These are phyloP conservation scores for Tuctoria greenei DNA, from an alignment of 176 grass and related monocot genomes.

Conservation along the genomic window DNA sequence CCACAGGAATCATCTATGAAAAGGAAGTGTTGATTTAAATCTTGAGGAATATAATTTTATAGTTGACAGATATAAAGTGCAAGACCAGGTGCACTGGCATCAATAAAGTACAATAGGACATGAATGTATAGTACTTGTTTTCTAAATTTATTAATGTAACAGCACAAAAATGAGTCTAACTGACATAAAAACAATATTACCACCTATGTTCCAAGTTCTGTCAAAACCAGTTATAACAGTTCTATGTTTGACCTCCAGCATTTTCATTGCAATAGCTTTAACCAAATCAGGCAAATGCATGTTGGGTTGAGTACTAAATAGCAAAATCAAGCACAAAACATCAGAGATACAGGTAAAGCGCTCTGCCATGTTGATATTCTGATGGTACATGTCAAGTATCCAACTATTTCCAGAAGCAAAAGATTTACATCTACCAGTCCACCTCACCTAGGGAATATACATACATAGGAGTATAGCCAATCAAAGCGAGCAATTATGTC, in stretches of 20 bases:
- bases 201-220: not conserved
- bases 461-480: not conserved
- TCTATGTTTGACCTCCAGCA: not conserved
- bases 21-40: not conserved
- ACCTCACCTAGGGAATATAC: not conserved
- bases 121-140: not conserved
- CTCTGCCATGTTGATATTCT: not conserved
- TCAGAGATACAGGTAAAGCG: not conserved
- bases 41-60: not conserved
- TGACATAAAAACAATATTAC: not conserved
- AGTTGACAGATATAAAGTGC: not conserved
- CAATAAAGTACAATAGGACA: not conserved
- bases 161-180: not conserved
- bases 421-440: not conserved
- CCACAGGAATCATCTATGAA: slow-evolving; percentile 88
- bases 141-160: not conserved
- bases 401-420: not conserved
- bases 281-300: slow-evolving; percentile 13
- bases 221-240: not conserved
- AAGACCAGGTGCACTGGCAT: not conserved
- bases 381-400: not conserved
- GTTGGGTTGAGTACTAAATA: not conserved
- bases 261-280: not conserved
- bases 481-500: not conserved
- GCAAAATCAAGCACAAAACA: not conserved